Evolutionary conservation across 768 basidiomycete genomes (phyloP), one percentile per base, ranked within the genome.

Genomic region (Lentinula boryana): DNA sequence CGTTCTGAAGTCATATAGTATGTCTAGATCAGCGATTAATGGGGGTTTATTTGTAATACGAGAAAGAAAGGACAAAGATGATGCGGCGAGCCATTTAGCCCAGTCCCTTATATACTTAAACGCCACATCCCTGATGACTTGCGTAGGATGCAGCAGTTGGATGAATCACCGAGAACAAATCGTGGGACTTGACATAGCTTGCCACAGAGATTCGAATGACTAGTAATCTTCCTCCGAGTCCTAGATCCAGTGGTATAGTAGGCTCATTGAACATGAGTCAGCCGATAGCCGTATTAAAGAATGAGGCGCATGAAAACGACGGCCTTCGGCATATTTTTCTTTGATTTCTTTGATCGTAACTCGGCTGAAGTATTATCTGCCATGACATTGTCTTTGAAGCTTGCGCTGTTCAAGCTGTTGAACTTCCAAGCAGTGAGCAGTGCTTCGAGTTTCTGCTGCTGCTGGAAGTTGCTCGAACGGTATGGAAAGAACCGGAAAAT

Each of bases 1-100:
- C 50, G 49, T 16, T 53, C 59, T 32, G 59, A 36, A 53, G 50
- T 27, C 27, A 31, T 50, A 60, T 60, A 41, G 43, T 27, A 38
- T 33, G 46, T 38, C 8, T 10, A 21, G 4, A 23, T 48, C 8
- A 18, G 46, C 18, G 3, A 48, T 27, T 48, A 52, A 5, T 33
- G 35, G n/a, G 35, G 15, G 15, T 8, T 21, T 36, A 10, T 32
- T 32, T 52, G 35, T 32, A 52, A 52, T 32, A 52, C 15, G 21
- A 54, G 33, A 54, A 54, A 33, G 23, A 38, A n/a, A 35, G 15
- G 4, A 48, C 46, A 23, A 48, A 48, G 46, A 48, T 10, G n/a
- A n/a, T 48, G 23, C 21, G 21, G 16, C n/a, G 46, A 48, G 46
- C 36, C 53, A 54, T 54, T 54, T 36, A 5, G 18, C 18, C 53